phyloP scores from a whole-genome alignment of 1,284 basidiomycete genomes.

The Hypsizygus ulmarius region DNA sequence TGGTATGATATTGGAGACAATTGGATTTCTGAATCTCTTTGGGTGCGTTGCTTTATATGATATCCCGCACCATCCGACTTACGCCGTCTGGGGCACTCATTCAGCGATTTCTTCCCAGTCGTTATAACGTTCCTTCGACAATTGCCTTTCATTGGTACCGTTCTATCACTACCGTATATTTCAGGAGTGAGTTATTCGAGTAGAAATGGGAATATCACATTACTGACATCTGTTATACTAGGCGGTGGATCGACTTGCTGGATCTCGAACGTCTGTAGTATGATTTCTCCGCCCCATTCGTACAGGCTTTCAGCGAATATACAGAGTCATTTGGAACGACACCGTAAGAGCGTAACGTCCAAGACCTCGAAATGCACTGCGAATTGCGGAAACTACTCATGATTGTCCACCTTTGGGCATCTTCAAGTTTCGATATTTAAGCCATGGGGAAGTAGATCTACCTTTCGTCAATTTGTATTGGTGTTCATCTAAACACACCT shows the following conservation, averaged over 20 bases:
- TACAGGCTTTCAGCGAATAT: constrained; percentile 36
- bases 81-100: constrained; percentile 6
- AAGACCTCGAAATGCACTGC: too few relatives aligned
- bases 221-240: constrained; percentile 26
- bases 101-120: constrained; percentile 98
- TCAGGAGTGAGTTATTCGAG: constrained; percentile 51
- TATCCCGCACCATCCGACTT: constrained; percentile 11
- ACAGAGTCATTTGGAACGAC: constrained; percentile 7
- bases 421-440: too few relatives aligned
- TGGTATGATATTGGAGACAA: constrained; percentile 91
- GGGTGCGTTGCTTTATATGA: constrained; percentile 66
- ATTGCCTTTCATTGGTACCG: constrained; percentile 87
- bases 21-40: constrained; percentile 97
- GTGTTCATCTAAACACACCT: too few relatives aligned
- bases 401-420: too few relatives aligned
- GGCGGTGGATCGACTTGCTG: constrained; percentile 73
- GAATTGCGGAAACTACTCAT: too few relatives aligned
- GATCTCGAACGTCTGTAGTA: constrained; percentile 75
- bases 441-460: too few relatives aligned
- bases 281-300: constrained; percentile 46
- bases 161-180: constrained; percentile 86
- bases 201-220: background rate
- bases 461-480: too few relatives aligned
- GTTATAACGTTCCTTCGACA: constrained; percentile 95
- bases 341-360: background rate